Percentiles rank a stretch among this genome's conserved stretches.
These are phyloP conservation scores for Malassezia sp. DNA, from an alignment of 1,284 basidiomycete genomes.

Conservation along the genomic window DNA sequence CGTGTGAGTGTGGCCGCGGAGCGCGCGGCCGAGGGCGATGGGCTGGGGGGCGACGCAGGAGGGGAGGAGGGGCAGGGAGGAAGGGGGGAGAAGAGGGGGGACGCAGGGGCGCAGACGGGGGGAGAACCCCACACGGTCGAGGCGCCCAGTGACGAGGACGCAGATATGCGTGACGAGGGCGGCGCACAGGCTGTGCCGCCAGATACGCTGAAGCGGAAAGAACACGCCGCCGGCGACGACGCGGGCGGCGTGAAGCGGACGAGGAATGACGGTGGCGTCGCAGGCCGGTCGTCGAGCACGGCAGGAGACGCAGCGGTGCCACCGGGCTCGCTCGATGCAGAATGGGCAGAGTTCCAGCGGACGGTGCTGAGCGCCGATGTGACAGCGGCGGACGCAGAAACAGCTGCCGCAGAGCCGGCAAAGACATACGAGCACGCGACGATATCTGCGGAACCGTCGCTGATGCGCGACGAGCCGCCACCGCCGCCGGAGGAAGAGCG, in stretches of 20 bases:
- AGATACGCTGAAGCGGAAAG: constrained; percentile 8
- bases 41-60: too few species aligned
- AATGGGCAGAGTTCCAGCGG: constrained; percentile 35
- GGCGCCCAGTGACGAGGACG: too few species aligned
- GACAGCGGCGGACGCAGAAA: too few species aligned
- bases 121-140: too few species aligned
- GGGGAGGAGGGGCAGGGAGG: too few species aligned
- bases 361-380: constrained; percentile 7
- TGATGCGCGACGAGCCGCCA: constrained; percentile 8
- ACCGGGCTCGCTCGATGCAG: constrained; percentile 24
- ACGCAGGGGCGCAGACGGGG: too few species aligned
- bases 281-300: background rate
- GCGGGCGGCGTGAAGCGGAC: constrained; percentile 4
- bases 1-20: too few species aligned
- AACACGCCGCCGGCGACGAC: background rate
- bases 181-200: too few species aligned
- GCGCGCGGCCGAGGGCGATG: too few species aligned
- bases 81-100: too few species aligned
- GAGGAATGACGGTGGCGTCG: background rate
- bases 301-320: too few species aligned
- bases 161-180: too few species aligned
- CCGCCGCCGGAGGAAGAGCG: constrained; percentile 13
- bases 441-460: constrained; percentile 25
- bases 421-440: constrained; percentile 18
- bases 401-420: background rate